Conservation (phyloP, 1,284 basidiomycete genomes). For the Neolentinus lepideus region DNA sequence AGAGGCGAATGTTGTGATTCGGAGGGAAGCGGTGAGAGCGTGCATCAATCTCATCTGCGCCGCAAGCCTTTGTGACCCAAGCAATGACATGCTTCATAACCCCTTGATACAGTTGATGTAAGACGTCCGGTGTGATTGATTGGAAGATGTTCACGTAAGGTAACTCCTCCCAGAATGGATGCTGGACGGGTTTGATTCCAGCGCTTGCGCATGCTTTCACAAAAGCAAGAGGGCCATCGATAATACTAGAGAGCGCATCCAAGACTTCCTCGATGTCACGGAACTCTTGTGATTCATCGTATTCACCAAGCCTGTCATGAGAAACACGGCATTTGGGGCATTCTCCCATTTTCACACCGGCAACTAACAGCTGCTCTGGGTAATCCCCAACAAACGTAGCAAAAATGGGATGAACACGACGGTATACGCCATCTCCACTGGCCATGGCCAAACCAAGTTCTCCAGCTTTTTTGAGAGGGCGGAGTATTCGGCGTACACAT, state of each 20-base stretch:
- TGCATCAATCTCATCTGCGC: constrained; percentile 14
- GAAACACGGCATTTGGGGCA: constrained; percentile 12
- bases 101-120: constrained; percentile 33
- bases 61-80: constrained; percentile 14
- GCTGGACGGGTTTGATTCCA: constrained; percentile 10
- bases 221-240: constrained; percentile 2
- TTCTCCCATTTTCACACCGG: constrained; percentile 9
- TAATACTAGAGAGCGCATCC: constrained; percentile 9
- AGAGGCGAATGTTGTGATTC: constrained; percentile 28
- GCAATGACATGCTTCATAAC: constrained; percentile 22
- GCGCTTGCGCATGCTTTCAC: constrained; percentile 5
- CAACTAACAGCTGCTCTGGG: constrained; percentile 13
- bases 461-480: constrained; percentile 21
- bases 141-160: constrained; percentile 27
- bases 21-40: constrained; percentile 13
- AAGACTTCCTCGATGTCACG: constrained; percentile 5
- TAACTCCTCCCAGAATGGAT: constrained; percentile 31
- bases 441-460: constrained; percentile 18
- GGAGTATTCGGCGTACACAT: constrained; percentile 21
- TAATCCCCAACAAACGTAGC: constrained; percentile 19
- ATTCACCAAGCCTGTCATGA: constrained; percentile 5
- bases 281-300: not conserved
- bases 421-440: constrained; percentile 19
- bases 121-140: constrained; percentile 32
- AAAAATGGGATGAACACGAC: constrained; percentile 20